Evolutionary conservation across 1,284 basidiomycete genomes (phyloP).

Genomic region (Apiotrichum montevideense): DNA sequence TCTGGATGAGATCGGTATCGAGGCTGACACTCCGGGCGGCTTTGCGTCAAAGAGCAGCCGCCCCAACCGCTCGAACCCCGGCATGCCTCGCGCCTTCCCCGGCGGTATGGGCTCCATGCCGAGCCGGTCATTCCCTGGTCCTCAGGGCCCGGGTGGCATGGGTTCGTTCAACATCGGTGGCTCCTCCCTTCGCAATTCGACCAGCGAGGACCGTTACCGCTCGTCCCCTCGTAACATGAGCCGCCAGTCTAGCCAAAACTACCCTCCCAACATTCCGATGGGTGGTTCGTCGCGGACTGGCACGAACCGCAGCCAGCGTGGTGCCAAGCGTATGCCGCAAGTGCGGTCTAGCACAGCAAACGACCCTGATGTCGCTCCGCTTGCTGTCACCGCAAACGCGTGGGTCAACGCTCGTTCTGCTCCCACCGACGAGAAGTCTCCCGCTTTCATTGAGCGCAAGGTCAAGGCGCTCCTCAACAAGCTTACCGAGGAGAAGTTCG

Average conservation of each 20-base stretch:
- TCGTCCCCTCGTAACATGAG: constrained; percentile 51
- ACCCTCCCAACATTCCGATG: constrained; percentile 20
- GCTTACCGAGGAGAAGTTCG: constrained; percentile 94
- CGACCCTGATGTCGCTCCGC: constrained; percentile 60
- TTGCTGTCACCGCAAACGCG: constrained; percentile 71
- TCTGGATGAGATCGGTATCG: constrained; percentile 85
- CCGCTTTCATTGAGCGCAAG: constrained; percentile 83
- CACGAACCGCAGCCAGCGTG: constrained; percentile 33
- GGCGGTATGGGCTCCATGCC: constrained; percentile 21
- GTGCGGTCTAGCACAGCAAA: constrained; percentile 23
- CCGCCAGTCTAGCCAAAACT: constrained; percentile 68
- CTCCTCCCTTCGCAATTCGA: constrained; percentile 47
- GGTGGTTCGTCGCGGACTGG: constrained; percentile 26
- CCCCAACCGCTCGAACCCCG: constrained; percentile 18
- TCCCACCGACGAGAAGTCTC: constrained; percentile 59
- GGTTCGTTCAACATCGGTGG: constrained; percentile 58
- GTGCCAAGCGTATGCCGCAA: constrained; percentile 35
- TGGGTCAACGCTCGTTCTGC: constrained; percentile 59
- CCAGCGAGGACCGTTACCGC: constrained; percentile 66
- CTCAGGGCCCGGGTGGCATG: constrained; percentile 18
- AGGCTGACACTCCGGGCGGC: constrained; percentile 58
- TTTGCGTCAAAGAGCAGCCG: constrained; percentile 31
- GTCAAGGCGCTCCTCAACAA: constrained; percentile 93
- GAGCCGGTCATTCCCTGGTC: background rate
- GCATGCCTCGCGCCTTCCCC: constrained; percentile 8